phyloP scores from a whole-genome alignment of 495 filamentous ascomycete genomes.

The Saxophila tyrrhenica region DNA sequence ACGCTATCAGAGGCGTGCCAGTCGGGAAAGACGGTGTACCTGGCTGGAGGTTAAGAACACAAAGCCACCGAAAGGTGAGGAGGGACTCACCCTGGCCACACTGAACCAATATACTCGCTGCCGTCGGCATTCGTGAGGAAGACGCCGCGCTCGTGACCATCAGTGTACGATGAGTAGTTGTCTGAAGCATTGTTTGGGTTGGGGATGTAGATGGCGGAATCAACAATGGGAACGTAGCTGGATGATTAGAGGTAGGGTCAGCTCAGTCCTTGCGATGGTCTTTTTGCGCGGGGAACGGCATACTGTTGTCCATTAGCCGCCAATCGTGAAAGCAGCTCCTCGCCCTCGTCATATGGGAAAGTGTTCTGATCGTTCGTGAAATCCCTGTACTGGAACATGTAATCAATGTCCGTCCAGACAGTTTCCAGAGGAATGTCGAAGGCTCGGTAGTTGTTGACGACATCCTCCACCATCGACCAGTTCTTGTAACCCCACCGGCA shows the following conservation, averaged over 20 bases:
- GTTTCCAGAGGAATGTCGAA: slow-evolving; percentile 54
- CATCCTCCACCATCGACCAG: slow-evolving; percentile 42
- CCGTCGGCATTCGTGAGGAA: slow-evolving; percentile 55
- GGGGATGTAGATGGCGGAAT: slow-evolving; percentile 60
- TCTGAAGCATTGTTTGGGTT: slow-evolving; percentile 52
- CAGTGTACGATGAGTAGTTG: slow-evolving; percentile 54
- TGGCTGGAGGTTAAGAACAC: no score
- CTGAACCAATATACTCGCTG: slow-evolving; percentile 47
- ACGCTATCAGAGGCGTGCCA: slow-evolving; percentile 43
- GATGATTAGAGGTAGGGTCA: no score
- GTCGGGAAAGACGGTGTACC: slow-evolving; percentile 55
- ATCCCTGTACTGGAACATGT: slow-evolving; percentile 44
- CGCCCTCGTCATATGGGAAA: slow-evolving; percentile 39
- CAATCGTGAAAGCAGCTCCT: slow-evolving; percentile 51
- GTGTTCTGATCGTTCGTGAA: slow-evolving; percentile 46
- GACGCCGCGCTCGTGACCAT: slow-evolving; percentile 51
- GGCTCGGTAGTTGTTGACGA: slow-evolving; percentile 48
- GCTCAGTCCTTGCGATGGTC: no score
- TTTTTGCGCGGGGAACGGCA: no score
- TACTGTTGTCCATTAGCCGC: slow-evolving; percentile 61
- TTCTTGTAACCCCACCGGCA: slow-evolving; percentile 56
- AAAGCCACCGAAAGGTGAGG: no score
- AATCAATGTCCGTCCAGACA: slow-evolving; percentile 53
- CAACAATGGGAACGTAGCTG: slow-evolving; percentile 78
- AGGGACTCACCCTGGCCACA: slow-evolving; percentile 46